Base-by-base conservation (phyloP, 2,329 filamentous ascomycete species). In the Ramichloridium luteum region DNA sequence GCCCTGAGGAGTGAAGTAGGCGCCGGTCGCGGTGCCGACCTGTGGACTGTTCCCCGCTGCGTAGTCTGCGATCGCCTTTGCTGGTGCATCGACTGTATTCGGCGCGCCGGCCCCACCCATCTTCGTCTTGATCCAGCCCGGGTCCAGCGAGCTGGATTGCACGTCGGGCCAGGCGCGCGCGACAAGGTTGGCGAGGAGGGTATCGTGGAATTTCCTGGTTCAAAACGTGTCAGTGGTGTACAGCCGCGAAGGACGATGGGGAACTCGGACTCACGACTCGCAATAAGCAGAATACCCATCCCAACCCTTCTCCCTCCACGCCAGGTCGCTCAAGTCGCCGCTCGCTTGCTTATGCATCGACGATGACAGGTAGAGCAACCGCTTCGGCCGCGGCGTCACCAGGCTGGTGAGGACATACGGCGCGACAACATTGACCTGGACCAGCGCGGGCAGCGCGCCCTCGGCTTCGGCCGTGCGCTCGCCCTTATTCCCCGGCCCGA, bases 391-490 rank as follows among this genome's bases (percentile, higher is more conserved):
- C n/a, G n/a, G n/a, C 2, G 58, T 47, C 49, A 74, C 62, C 6
- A 70, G 47, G 15, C 58, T 62, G 0, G 68, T 66, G 3, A 75
- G 54, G 4, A 74, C 56, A 40, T 73, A 75, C 1, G 71, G 70
- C 11, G 71, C 69, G 1, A 75, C 43, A 0, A 61, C 68, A 42
- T 75, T 75, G 27, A 73, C 67, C 1, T 67, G 60, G 28, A 72
- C 67, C 1, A 71, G 55, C 2, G 58, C 56, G 0, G 67, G 62
- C 13, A 70, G 55, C 6, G 59, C 60, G 25, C 69, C 63, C 4
- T 44, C 47, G 0, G 62, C n/a, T n/a, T n/a, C n/a, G n/a, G n/a
- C n/a, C n/a, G n/a, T 68, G 35, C 61, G 62, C 31, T 45, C 52
- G 37, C 51, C 59, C 25, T 48, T 57, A 11, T 62, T 61, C 16